Evolutionary conservation across 2,329 filamentous ascomycete genomes (phyloP).

Genomic region (Colletotrichum sp.): DNA sequence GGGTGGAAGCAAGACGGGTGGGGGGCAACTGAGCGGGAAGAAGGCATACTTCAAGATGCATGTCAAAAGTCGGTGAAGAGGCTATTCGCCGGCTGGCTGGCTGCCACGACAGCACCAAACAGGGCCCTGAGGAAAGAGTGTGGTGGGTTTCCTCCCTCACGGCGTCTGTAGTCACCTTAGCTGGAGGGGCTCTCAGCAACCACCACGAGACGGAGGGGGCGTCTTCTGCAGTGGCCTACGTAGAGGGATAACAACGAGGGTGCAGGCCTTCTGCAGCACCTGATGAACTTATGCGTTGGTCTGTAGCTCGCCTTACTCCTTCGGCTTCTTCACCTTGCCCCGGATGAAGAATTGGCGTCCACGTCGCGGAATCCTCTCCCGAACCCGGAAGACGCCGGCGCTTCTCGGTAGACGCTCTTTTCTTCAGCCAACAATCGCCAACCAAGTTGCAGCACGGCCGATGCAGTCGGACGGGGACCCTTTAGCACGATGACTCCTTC

Average conservation of each 20-base stretch:
- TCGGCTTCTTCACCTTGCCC: neutral
- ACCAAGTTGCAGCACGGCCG: neutral
- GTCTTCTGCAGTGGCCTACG: neutral
- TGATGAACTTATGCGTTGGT: neutral
- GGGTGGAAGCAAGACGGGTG: neutral
- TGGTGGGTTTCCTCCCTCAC: neutral
- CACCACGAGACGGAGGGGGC: neutral
- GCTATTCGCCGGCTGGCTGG: conserved; percentile 5
- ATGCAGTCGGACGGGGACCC: neutral
- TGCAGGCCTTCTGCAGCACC: neutral
- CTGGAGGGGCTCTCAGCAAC: neutral
- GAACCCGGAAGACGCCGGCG: neutral
- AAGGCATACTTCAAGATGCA: neutral
- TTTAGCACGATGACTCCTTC: neutral
- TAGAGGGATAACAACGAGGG: neutral
- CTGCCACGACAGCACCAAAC: conserved; percentile 13
- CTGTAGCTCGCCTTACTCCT: neutral
- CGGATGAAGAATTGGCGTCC: neutral
- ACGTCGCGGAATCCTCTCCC: neutral
- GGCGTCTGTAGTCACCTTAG: neutral
- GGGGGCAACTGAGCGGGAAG: neutral
- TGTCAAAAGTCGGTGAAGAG: conserved; percentile 20
- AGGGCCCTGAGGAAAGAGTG: neutral
- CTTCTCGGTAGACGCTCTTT: neutral
- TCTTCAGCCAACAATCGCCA: neutral